phyloP scores from a whole-genome alignment of 371 early-diverging fungal genomes.

The Zopfochytrium polystomum region DNA sequence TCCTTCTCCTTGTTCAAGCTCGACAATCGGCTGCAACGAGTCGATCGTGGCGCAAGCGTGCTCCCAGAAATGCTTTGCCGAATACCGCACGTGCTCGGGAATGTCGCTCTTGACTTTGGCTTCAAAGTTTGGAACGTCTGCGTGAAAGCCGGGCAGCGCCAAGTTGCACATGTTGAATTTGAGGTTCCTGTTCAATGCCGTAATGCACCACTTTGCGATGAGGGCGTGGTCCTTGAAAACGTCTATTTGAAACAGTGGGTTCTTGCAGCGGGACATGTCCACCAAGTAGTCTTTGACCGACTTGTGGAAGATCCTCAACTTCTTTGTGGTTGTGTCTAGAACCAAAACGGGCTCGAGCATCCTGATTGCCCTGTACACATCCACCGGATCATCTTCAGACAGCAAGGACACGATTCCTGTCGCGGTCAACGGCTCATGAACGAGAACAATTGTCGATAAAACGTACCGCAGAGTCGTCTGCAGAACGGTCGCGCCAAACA shows the following conservation, averaged over 20 bases:
- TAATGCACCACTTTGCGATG: neutral
- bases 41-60: neutral
- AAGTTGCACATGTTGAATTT: conserved; percentile 1
- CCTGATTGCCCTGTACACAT: neutral
- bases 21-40: neutral
- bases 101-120: neutral
- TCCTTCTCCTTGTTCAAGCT: neutral
- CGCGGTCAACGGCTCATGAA: conserved; percentile 10
- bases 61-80: conserved; percentile 1
- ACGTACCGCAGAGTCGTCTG: conserved; percentile 4
- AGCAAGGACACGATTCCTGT: conserved; percentile 4
- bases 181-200: neutral
- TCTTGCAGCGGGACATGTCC: conserved; percentile 12
- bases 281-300: conserved; percentile 26
- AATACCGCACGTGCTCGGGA: neutral
- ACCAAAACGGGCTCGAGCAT: conserved; percentile 8
- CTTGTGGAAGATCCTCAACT: conserved; percentile 23
- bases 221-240: neutral
- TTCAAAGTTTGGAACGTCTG: neutral
- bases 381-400: neutral
- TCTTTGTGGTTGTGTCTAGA: neutral
- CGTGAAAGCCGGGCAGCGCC: neutral
- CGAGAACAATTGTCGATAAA: conserved; percentile 15
- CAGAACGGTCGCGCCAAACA: neutral
- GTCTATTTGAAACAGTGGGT: neutral